Conservation (phyloP, 2,329 filamentous ascomycete genomes). For the Penicillium sp. region DNA sequence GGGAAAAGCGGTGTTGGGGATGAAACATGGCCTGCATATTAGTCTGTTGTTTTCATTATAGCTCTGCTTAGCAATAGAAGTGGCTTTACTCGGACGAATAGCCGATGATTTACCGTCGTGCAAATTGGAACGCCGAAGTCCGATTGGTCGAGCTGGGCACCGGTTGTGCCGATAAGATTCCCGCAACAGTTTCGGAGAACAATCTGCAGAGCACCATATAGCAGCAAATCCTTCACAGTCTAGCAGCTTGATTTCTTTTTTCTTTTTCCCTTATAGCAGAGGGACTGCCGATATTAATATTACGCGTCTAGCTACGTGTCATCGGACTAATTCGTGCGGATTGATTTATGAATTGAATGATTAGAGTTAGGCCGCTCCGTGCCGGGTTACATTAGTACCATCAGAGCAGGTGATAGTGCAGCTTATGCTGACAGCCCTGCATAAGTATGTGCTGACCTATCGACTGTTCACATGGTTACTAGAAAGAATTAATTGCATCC, state of each 20-base stretch:
- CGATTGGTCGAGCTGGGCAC: neutral
- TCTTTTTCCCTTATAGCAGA: neutral
- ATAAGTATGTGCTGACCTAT: neutral
- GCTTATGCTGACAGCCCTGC: neutral
- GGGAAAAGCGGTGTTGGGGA: no score
- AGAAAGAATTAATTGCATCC: neutral
- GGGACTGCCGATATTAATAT: neutral
- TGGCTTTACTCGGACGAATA: no score
- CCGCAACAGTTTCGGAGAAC: neutral
- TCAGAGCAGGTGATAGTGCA: neutral
- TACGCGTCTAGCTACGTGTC: neutral
- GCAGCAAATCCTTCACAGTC: neutral
- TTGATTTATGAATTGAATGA: neutral
- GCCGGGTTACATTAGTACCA: constrained; percentile 2
- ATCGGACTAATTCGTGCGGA: neutral
- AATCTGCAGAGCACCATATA: neutral
- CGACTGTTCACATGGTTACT: constrained; percentile 2
- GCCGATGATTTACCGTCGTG: neutral
- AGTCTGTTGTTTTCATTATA: no score
- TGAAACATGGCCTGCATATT: no score
- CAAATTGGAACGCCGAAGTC: neutral
- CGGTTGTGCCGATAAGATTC: neutral
- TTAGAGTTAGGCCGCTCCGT: neutral
- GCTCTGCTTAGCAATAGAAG: no score
- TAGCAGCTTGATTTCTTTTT: neutral